Base-by-base conservation (phyloP, 2,329 filamentous ascomycete genomes). In the Talaromyces piceae region DNA sequence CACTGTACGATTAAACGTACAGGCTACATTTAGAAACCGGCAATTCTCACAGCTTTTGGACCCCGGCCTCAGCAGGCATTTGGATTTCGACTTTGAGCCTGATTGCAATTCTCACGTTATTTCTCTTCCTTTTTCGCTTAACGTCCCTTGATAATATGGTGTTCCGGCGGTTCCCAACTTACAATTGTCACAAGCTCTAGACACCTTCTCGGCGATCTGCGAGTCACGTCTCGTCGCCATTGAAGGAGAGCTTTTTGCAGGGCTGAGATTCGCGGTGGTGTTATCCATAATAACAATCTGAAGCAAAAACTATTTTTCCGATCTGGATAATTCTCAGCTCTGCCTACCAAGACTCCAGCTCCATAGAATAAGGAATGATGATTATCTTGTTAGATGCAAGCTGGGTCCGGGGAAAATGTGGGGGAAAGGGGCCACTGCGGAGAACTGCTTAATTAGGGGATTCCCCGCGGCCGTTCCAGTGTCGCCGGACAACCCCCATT, bases 1-100 rank as follows among this genome's bases (percentile, higher is more conserved):
- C 12, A 53, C 51, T 16, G 51, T 46, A 23, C 51, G 51, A 28
- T 49, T 47, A 22, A 53, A 53, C 11, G 51, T 53, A 28, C 51
- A 53, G 9, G 51, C 41, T 9, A 53, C 49, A 6, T 53, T 43
- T 5, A 53, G 48, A 13, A 53, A 53, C 16, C 30, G 45, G 48
- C 51, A 53, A 12, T 51, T 53, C 20, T 53, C 51, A 22, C 51
- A 53, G 9, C 37, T 51, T 26, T 48, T 45, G 8, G 51, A 51
- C 9, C 48, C 51, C 18, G 51, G 30, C 13, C 51, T 50, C 31
- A 53, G 48, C 27, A 53, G 16, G 27, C 51, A 53, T 41, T 53
- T 53, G 13, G 51, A 53, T 28, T 53, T 53, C 8, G 51, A 53
- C 22, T 51, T 53, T 4, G 51, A 53, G 22, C 51, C 51, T 53